Evolutionary conservation across 2,329 filamentous ascomycete species (phyloP), one percentile per base, ranked within the genome.

Genomic region (Xylaria multiplex): DNA sequence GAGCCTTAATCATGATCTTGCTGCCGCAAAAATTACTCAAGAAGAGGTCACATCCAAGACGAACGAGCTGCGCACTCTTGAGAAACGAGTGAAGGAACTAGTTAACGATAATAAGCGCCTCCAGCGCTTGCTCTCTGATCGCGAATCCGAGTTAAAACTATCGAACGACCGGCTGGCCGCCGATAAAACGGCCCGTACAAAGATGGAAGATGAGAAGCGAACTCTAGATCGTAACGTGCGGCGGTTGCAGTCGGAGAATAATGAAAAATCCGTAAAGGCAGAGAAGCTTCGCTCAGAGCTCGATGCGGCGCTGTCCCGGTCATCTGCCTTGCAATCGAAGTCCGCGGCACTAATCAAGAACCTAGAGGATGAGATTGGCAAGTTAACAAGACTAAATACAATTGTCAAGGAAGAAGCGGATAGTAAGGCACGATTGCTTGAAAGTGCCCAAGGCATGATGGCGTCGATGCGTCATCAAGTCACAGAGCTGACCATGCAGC

Each of bases 401-500:
- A 83, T 84, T 19, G 81, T 94, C 22, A 87, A 90, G 48, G 93
- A 97, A 70, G 94, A 98, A 72, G 86, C 92, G 0, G 88, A 94
- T 61, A 85, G 97, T 66, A 97, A 96, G 82, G 86, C 88, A 2
- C 92, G 93, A 45, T 93, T 97, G 78, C 94, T 97, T 74, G 87
- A 87, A 59, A 97, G 90, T 71, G 91, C 93, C 0, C 93, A 98
- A 77, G 91, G 90, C 57, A 81, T 97, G 14, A 89, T 98, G 77
- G 90, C 90, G 73, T 97, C 92, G 76, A 96, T 98, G 93, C 92
- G 94, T 67, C 93, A 97, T 73, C 93, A 98, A 81, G 91, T 91
- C 0, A 87, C 91, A 1, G 96, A 99, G 81, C 86, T 98, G 74
- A 90, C 90, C 5, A 91, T 93, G 70, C 96, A 97, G 80, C 91